Conservation (phyloP, 805 yeast species). For the Saccharomycopsis fibuligera region DNA sequence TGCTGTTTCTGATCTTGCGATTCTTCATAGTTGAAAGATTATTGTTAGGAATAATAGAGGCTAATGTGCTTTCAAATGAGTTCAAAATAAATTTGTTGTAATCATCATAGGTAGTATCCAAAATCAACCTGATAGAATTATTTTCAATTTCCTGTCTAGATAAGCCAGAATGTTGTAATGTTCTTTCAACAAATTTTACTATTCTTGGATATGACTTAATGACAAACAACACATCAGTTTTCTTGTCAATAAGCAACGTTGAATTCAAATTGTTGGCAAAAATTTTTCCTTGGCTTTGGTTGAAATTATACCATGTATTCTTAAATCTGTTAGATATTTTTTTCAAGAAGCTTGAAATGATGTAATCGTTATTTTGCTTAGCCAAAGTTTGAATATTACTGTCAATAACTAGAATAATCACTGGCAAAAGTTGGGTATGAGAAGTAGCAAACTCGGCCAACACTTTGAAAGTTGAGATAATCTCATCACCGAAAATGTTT, state of each 20-base stretch:
- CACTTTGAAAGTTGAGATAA: slow-evolving; percentile 28
- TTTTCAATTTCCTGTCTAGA: slow-evolving; percentile 5
- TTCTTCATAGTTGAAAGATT: neutral
- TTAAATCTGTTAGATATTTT: slow-evolving; percentile 16
- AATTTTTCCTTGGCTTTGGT: slow-evolving; percentile 11
- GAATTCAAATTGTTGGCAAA: slow-evolving; percentile 15
- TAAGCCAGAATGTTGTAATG: slow-evolving; percentile 5
- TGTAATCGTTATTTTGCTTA: slow-evolving; percentile 12
- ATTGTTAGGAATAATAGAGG: slow-evolving; percentile 10
- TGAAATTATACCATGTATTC: slow-evolving; percentile 14
- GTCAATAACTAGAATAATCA: slow-evolving; percentile 14
- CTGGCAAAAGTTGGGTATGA: slow-evolving; percentile 12
- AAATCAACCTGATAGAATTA: slow-evolving; percentile 10
- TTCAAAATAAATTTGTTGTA: slow-evolving; percentile 26
- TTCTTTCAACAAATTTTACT: slow-evolving; percentile 16
- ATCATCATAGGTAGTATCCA: slow-evolving; percentile 22
- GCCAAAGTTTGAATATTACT: slow-evolving; percentile 4
- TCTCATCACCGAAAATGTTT: slow-evolving; percentile 25
- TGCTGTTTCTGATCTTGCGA: neutral
- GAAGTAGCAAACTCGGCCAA: slow-evolving; percentile 15
- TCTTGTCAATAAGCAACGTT: slow-evolving; percentile 13
- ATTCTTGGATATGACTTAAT: slow-evolving; percentile 18
- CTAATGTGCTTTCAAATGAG: slow-evolving; percentile 28
- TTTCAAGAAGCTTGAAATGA: slow-evolving; percentile 9
- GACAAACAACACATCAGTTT: slow-evolving; percentile 14